These are phyloP conservation scores for Geotrichum phurueaensis DNA, from an alignment of 1,139 yeast species.

Conservation along the genomic window DNA sequence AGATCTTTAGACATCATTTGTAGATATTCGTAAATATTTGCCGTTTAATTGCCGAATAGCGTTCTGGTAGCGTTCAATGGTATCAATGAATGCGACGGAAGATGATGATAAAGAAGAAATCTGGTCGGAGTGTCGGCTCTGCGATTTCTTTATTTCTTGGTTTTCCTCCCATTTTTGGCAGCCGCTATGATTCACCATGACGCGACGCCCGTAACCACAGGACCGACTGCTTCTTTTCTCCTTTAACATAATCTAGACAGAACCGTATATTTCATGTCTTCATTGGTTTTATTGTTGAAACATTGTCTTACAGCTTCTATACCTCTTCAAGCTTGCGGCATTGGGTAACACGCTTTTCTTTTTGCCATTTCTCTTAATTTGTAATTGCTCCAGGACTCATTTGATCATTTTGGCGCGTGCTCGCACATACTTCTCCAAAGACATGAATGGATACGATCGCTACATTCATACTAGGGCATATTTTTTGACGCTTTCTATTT, in stretches of 20 bases:
- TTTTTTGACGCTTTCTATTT: constrained; percentile 55
- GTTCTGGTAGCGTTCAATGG: not conserved
- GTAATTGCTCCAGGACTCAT: constrained; percentile 37
- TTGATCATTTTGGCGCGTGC: constrained; percentile 40
- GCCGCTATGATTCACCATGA: constrained; percentile 5
- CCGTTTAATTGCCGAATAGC: not conserved
- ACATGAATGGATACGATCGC: constrained; percentile 24
- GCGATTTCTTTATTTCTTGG: not conserved
- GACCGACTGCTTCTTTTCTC: not conserved
- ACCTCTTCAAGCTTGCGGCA: not conserved
- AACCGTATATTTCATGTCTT: no score
- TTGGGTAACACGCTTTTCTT: not conserved
- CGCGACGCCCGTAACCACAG: not conserved
- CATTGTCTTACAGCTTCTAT: not conserved
- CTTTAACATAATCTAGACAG: no score
- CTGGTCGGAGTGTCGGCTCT: not conserved
- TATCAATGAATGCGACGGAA: not conserved
- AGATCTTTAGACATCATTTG: constrained; percentile 5
- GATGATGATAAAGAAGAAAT: not conserved
- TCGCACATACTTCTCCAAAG: constrained; percentile 30
- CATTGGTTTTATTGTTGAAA: not conserved
- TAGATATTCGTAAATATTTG: not conserved
- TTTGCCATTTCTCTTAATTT: not conserved
- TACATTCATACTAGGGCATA: constrained; percentile 48
- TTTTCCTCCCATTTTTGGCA: not conserved